Evolutionary conservation across 495 filamentous ascomycete genomes (phyloP).

Genomic region (Trichoderma orchidacearum): DNA sequence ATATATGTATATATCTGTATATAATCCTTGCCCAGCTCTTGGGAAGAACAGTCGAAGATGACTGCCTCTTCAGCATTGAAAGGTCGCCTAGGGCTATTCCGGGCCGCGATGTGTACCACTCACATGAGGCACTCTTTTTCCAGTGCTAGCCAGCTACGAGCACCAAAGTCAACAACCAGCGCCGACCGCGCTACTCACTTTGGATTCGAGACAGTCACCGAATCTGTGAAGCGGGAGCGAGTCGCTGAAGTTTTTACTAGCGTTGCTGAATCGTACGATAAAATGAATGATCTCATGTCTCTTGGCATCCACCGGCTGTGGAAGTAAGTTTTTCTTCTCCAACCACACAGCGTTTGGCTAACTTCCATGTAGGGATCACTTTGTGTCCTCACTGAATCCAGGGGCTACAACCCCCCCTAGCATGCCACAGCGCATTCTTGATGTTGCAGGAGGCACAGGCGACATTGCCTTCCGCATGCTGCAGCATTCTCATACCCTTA

Average conservation of each 20-base stretch:
- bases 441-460: constrained; percentile 93
- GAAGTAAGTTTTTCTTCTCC: constrained; percentile 42
- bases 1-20: no score
- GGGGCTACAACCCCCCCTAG: constrained; percentile 42
- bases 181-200: constrained; percentile 69
- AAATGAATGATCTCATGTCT: constrained; percentile 99
- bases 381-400: constrained; percentile 83
- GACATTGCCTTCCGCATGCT: constrained; percentile 98
- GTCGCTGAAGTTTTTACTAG: constrained; percentile 90
- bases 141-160: not conserved
- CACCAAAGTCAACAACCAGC: constrained; percentile 38
- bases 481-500: constrained; percentile 71
- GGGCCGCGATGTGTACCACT: not conserved
- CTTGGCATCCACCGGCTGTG: constrained; percentile 91
- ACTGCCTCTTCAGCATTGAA: not conserved
- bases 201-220: constrained; percentile 78
- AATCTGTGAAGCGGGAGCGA: constrained; percentile 53
- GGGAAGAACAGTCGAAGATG: no score
- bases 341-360: not conserved
- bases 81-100: not conserved
- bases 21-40: no score
- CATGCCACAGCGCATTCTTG: constrained; percentile 60
- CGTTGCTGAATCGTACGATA: constrained; percentile 80
- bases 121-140: not conserved
- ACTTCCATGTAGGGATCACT: constrained; percentile 51